A percentile compares a stretch with the other conserved stretches of the same genome.
These are phyloP conservation scores for Exophiala lecanii-corni DNA, from an alignment of 2,329 filamentous ascomycete genomes.

Conservation along the genomic window DNA sequence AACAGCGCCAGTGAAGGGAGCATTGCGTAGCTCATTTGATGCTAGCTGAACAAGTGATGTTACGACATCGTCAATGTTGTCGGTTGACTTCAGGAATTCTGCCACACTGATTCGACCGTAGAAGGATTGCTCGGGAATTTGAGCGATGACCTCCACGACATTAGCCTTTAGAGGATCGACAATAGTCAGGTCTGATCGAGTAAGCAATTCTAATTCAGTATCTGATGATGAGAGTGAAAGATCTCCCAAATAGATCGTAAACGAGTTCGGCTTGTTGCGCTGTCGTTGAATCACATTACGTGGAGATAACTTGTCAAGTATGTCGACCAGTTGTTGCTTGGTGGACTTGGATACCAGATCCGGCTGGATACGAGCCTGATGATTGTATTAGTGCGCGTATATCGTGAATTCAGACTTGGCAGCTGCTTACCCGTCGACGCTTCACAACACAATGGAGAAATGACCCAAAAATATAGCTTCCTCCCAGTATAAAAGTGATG, in stretches of 20 bases:
- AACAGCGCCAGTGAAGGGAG: conserved; percentile 38
- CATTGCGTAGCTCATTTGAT: conserved; percentile 26
- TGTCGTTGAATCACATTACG: not conserved
- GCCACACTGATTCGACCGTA: conserved; percentile 34
- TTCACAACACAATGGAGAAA: not conserved
- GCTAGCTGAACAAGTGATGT: conserved; percentile 32
- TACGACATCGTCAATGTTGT: conserved; percentile 27
- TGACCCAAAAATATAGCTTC: not conserved
- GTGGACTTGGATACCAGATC: not conserved
- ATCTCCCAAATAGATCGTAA: conserved; percentile 41
- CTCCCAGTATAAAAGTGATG: not conserved
- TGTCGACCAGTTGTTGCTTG: not conserved
- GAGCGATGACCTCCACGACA: conserved; percentile 32
- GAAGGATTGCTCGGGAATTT: conserved; percentile 19
- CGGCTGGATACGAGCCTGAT: not conserved
- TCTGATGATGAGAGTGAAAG: conserved; percentile 33
- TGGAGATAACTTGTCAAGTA: not conserved
- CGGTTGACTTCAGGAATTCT: conserved; percentile 22
- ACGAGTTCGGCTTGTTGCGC: conserved; percentile 24
- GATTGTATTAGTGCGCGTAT: no score
- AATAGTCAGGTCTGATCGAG: conserved; percentile 42
- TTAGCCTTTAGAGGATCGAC: conserved; percentile 39
- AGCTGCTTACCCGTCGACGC: not conserved
- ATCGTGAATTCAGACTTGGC: no score
- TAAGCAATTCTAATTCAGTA: conserved; percentile 34